Evolutionary conservation across 257 asterid genomes (phyloP), one percentile per base, ranked within the genome.

Genomic region (Capsicum rhomboideum): DNA sequence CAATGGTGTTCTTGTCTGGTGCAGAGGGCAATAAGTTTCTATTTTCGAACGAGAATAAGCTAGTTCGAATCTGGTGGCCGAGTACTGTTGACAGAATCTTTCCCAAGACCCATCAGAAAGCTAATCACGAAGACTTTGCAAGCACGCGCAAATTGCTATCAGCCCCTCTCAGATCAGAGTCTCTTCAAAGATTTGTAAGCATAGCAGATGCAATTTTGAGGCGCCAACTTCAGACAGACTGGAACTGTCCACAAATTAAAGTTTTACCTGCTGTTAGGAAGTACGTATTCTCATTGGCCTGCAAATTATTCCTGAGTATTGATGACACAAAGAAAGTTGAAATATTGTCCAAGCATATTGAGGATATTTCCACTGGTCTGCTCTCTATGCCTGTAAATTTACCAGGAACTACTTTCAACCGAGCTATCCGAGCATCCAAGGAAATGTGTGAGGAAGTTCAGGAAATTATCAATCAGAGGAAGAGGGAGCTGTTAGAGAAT

Each of bases 61-160:
- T 92, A 1, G 92, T 92, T 20, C 91, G 87, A 52, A 79, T 90
- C 31, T 92, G 95, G 93, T 91, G 93, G 92, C 95, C 93, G 5
- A 68, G 63, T 12, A 89, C 95, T 1, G 89, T 91, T 0, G 83
- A 88, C 87, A 88, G 88, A 44, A 82, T 91, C 4, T 91, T 91
- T 84, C 92, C 94, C 1, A 89, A 90, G 16, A 85, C 91, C 0
- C 75, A 75, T 0, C 90, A 91, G 71, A 85, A 89, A 8, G 90
- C 94, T 0, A 87, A 90, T 2, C 89, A 88, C 50, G 92, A 89
- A 83, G 95, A 92, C 61, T 92, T 92, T 1, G 89, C 87, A 49
- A 91, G 87, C 64, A 89, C 87, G 91, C 87, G 92, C 31, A 91
- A 91, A 37, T 83, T 91, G 93, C 91, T 91, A 2, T 93, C 95